Percentiles rank a stretch among this genome's conserved stretches.
Evolutionary conservation across 2,329 filamentous ascomycete genomes (phyloP).

Genomic region (Diplodia intermedia): DNA sequence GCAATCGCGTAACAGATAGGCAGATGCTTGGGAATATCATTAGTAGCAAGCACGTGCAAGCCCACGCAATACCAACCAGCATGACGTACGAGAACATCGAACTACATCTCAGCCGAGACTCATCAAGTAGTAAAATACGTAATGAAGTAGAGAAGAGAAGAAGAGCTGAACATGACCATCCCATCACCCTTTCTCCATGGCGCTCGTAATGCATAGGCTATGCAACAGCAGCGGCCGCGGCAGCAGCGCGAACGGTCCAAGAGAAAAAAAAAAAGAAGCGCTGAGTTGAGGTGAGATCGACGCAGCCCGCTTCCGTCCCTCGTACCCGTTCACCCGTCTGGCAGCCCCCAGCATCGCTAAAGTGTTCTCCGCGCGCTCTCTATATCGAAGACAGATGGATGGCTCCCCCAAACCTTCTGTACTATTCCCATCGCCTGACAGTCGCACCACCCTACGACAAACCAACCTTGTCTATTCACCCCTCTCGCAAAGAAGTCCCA

Average conservation of each 20-base stretch:
- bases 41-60: not conserved
- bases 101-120: not conserved
- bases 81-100: not conserved
- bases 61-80: not conserved
- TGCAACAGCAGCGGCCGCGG: constrained; percentile 4
- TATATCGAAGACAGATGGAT: constrained; percentile 15
- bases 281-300: not conserved
- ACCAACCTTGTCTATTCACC: not conserved
- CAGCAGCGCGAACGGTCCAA: not conserved
- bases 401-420: not conserved
- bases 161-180: not conserved
- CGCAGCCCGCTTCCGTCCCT: not conserved
- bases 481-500: not conserved
- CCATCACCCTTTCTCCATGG: constrained; percentile 20
- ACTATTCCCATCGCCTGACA: constrained; percentile 6
- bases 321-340: not conserved
- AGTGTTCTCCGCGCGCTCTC: not conserved
- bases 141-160: not conserved
- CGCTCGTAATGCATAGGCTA: constrained; percentile 27
- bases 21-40: not conserved
- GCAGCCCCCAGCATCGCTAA: not conserved
- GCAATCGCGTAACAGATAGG: not conserved
- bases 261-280: not conserved
- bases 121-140: constrained; percentile 6
- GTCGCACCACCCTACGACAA: not conserved